Evolutionary conservation across 2,329 filamentous ascomycete species (phyloP).

Genomic region (Pseudopyricularia cyperi): DNA sequence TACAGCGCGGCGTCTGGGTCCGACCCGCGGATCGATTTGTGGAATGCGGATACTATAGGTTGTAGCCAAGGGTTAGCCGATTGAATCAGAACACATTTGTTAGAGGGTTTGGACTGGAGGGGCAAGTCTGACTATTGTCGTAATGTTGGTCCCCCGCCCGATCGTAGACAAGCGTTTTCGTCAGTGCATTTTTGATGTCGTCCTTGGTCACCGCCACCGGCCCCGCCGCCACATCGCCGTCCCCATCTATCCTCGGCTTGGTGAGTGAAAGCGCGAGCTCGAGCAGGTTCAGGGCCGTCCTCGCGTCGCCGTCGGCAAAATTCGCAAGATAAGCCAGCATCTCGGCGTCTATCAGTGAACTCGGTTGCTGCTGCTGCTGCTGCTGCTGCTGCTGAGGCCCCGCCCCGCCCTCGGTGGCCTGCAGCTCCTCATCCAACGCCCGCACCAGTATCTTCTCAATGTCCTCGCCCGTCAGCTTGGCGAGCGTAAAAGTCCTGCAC

Average conservation of each 20-base stretch:
- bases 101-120: not conserved
- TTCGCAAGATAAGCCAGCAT: slow-evolving; percentile 70
- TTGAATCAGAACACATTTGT: not conserved
- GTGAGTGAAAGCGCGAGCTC: slow-evolving; percentile 77
- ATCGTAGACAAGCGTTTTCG: slow-evolving; percentile 90
- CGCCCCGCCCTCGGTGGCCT: slow-evolving; percentile 31
- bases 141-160: slow-evolving; percentile 93
- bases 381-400: not conserved
- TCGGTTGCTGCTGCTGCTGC: not conserved
- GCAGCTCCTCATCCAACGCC: slow-evolving; percentile 52
- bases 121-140: slow-evolving; percentile 48
- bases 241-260: slow-evolving; percentile 9
- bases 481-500: slow-evolving; percentile 80
- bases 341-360: slow-evolving; percentile 57
- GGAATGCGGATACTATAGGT: slow-evolving; percentile 64
- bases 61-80: not conserved
- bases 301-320: slow-evolving; percentile 85
- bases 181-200: slow-evolving; percentile 69
- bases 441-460: slow-evolving; percentile 61
- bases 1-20: slow-evolving; percentile 83
- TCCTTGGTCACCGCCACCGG: slow-evolving; percentile 55
- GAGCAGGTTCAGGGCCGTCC: slow-evolving; percentile 83
- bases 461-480: slow-evolving; percentile 60
- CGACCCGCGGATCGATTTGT: slow-evolving; percentile 84
- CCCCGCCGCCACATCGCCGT: not conserved